These are phyloP conservation scores for Mucor piriformis DNA, from an alignment of 371 early-diverging fungal species.

Conservation along the genomic window DNA sequence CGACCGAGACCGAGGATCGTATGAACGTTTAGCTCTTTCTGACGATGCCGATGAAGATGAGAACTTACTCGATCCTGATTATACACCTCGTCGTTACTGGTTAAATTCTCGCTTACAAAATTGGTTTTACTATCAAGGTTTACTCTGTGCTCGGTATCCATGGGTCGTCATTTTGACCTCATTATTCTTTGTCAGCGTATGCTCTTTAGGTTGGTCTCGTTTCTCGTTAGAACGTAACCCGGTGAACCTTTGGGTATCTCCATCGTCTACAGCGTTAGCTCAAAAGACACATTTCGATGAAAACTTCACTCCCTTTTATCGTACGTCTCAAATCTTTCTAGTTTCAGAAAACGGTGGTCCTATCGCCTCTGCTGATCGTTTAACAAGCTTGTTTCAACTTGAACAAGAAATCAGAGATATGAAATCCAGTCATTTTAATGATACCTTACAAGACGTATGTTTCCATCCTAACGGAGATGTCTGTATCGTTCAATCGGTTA, in stretches of 20 bases:
- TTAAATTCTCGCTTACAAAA: conserved; percentile 62
- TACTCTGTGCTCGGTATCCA: conserved; percentile 65
- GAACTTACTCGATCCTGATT: conserved; percentile 58
- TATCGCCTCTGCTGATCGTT: conserved; percentile 50
- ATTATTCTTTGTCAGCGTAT: conserved; percentile 50
- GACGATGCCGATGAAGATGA: conserved; percentile 47
- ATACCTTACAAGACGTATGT: conserved; percentile 67
- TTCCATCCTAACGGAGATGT: conserved; percentile 68
- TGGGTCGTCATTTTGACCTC: conserved; percentile 56
- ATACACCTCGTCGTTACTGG: conserved; percentile 61
- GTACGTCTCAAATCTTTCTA: conserved; percentile 72
- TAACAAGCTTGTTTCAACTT: conserved; percentile 57
- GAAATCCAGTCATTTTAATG: conserved; percentile 34
- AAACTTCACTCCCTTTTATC: conserved; percentile 75
- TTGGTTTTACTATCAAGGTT: conserved; percentile 72
- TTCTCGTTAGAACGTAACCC: conserved; percentile 69
- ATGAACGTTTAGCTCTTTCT: conserved; percentile 56
- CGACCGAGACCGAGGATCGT: conserved; percentile 38
- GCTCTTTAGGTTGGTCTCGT: conserved; percentile 61
- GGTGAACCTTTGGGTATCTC: conserved; percentile 73
- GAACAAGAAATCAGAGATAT: conserved; percentile 56
- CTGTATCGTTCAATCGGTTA: conserved; percentile 73
- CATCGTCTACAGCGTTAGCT: conserved; percentile 60
- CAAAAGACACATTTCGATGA: conserved; percentile 73
- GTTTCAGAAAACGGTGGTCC: conserved; percentile 50